Evolutionary conservation across 225 moss, liverwort and hornwort species (phyloP).

Genomic region (Anthoceros angustus): DNA sequence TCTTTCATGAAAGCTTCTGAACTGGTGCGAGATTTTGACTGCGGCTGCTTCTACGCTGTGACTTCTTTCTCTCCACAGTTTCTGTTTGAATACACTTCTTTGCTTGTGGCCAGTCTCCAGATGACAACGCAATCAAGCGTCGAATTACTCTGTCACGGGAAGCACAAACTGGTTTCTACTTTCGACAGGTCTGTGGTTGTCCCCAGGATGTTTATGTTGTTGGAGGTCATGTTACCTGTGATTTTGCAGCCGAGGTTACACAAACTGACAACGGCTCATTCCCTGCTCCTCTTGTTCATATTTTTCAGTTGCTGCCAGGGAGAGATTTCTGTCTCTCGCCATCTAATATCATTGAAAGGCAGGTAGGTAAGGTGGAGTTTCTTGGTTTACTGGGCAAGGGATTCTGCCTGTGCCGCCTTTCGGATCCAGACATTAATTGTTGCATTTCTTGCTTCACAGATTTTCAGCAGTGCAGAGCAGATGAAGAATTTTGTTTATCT

Average conservation of each 20-base stretch:
- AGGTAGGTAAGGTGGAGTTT: too few species aligned
- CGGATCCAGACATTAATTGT: neutral
- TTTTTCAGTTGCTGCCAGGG: constrained; percentile 64
- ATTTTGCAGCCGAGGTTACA: neutral
- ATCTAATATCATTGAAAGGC: constrained; percentile 67
- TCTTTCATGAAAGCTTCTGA: constrained; percentile 57
- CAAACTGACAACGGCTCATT: too few species aligned
- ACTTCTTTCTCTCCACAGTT: neutral
- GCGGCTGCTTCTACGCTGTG: neutral
- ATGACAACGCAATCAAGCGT: constrained; percentile 52
- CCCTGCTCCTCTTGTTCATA: neutral
- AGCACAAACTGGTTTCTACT: constrained; percentile 80
- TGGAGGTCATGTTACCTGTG: neutral
- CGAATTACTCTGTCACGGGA: constrained; percentile 50
- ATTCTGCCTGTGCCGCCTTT: too few species aligned
- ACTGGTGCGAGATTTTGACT: constrained; percentile 15
- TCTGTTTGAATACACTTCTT: neutral
- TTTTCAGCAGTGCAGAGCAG: constrained; percentile 86
- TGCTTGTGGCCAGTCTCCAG: constrained; percentile 19
- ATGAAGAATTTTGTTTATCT: constrained; percentile 92
- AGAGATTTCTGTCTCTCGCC: constrained; percentile 75
- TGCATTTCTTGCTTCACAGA: constrained; percentile 20
- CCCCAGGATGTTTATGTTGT: constrained; percentile 3
- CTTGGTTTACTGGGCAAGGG: too few species aligned
- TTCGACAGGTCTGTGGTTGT: constrained; percentile 55